A percentile compares a stretch with the other conserved stretches of the same genome.
Conservation (phyloP, 2,329 filamentous ascomycete species). For the Trichoderma sp. region DNA sequence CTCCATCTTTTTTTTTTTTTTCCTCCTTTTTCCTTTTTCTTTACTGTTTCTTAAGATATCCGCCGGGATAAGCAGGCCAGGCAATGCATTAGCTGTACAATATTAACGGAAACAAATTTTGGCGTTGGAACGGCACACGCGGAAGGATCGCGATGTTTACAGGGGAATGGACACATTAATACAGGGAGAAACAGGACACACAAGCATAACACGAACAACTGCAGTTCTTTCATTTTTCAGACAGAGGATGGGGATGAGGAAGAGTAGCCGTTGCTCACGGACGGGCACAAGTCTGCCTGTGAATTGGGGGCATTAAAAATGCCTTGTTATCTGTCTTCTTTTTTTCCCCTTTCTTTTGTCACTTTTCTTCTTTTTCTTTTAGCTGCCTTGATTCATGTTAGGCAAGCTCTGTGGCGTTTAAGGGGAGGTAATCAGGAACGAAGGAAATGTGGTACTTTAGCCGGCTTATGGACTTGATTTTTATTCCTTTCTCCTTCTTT, state of each 20-base stretch:
- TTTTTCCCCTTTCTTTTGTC: neutral
- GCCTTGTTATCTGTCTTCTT: neutral
- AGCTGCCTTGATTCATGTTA: neutral
- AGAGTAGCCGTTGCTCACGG: neutral
- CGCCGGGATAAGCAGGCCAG: conserved; percentile 24
- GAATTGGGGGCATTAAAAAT: neutral
- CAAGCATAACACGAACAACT: neutral
- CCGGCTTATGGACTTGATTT: conserved; percentile 8
- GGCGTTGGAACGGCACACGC: conserved; percentile 20
- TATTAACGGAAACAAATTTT: conserved; percentile 16
- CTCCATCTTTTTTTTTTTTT: neutral
- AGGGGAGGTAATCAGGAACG: conserved; percentile 1
- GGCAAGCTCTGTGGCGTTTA: conserved; percentile 16
- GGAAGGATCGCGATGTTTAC: conserved; percentile 8
- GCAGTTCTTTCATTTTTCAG: neutral
- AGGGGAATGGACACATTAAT: neutral
- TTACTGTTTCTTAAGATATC: conserved; percentile 6
- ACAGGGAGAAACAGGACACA: conserved; percentile 18
- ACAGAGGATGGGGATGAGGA: neutral
- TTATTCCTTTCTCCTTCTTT: neutral
- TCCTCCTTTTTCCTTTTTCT: neutral
- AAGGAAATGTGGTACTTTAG: conserved; percentile 6
- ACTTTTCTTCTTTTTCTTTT: neutral
- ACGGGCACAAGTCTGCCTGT: neutral
- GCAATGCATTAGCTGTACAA: conserved; percentile 22